A percentile compares a stretch with the other conserved stretches of the same genome.
These are phyloP conservation scores for Phlebiopsis gigantea DNA, from an alignment of 768 basidiomycete species.

Conservation along the genomic window DNA sequence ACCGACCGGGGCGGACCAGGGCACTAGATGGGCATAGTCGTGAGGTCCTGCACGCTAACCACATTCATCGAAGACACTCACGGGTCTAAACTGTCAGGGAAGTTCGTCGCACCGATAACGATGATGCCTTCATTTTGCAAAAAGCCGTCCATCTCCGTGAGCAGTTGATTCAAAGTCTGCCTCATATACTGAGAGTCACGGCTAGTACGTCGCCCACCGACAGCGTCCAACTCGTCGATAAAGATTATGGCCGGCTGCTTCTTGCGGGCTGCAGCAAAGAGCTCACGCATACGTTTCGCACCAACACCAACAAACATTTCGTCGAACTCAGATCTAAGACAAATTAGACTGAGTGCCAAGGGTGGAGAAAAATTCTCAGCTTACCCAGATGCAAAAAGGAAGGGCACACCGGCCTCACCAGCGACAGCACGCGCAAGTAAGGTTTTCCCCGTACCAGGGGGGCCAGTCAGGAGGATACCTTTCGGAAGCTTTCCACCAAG, in stretches of 20 bases:
- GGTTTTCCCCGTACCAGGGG: slow-evolving; percentile 96
- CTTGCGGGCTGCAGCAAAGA: slow-evolving; percentile 91
- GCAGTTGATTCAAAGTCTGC: slow-evolving; percentile 91
- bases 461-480: slow-evolving; percentile 87
- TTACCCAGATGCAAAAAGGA: slow-evolving; percentile 93
- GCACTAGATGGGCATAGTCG: slow-evolving; percentile 46
- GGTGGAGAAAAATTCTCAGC: slow-evolving; percentile 15
- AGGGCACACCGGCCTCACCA: slow-evolving; percentile 96
- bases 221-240: slow-evolving; percentile 94
- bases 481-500: slow-evolving; percentile 94
- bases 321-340: slow-evolving; percentile 81
- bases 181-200: slow-evolving; percentile 88
- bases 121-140: slow-evolving; percentile 90
- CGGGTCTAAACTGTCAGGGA: slow-evolving; percentile 91
- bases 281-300: slow-evolving; percentile 90
- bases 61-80: slow-evolving; percentile 32
- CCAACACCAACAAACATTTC: slow-evolving; percentile 98
- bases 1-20: slow-evolving; percentile 92
- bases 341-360: slow-evolving; percentile 7
- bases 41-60: neutral
- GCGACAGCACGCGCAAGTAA: slow-evolving; percentile 96
- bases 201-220: slow-evolving; percentile 82
- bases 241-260: slow-evolving; percentile 97
- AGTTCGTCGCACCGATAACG: slow-evolving; percentile 96
- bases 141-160: slow-evolving; percentile 98